Conservation (phyloP, 352 stramenopile species). For the Globisporangium spiculum region DNA sequence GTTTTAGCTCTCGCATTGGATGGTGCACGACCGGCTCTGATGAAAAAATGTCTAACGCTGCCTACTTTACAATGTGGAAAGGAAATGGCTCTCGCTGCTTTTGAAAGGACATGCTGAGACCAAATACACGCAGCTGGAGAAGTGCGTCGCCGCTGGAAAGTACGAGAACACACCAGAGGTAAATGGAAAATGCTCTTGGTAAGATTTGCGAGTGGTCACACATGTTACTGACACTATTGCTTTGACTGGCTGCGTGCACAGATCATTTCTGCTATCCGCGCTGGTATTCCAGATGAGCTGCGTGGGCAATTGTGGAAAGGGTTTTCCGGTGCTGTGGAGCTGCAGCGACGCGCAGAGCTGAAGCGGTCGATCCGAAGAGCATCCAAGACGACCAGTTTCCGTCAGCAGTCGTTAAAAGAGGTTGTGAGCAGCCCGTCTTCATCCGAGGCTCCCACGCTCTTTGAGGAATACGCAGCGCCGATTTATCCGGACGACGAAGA, state of each 20-base stretch:
- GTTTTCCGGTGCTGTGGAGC: conserved; percentile 56
- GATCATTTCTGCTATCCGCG: conserved; percentile 73
- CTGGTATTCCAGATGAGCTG: conserved; percentile 74
- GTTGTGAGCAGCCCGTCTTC: neutral
- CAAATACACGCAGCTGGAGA: conserved; percentile 81
- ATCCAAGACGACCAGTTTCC: conserved; percentile 47
- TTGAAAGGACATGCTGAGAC: conserved; percentile 75
- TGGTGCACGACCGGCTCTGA: neutral
- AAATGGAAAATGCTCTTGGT: neutral
- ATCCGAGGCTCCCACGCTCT: conserved; percentile 23
- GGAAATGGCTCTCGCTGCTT: conserved; percentile 71
- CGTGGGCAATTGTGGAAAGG: conserved; percentile 74
- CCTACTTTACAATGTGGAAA: neutral
- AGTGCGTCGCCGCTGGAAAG: conserved; percentile 60
- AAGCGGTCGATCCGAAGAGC: conserved; percentile 49
- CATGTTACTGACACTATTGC: neutral
- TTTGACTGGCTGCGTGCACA: conserved; percentile 14
- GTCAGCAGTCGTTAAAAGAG: conserved; percentile 12
- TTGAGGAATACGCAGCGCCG: conserved; percentile 42
- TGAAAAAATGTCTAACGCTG: neutral
- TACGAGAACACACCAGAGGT: conserved; percentile 68
- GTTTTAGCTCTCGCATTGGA: no score
- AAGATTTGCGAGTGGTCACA: neutral
- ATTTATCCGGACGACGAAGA: conserved; percentile 39
- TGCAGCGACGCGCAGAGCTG: conserved; percentile 58